phyloP scores from a whole-genome alignment of 2,329 filamentous ascomycete species.

The Colletotrichum sansevieriae region DNA sequence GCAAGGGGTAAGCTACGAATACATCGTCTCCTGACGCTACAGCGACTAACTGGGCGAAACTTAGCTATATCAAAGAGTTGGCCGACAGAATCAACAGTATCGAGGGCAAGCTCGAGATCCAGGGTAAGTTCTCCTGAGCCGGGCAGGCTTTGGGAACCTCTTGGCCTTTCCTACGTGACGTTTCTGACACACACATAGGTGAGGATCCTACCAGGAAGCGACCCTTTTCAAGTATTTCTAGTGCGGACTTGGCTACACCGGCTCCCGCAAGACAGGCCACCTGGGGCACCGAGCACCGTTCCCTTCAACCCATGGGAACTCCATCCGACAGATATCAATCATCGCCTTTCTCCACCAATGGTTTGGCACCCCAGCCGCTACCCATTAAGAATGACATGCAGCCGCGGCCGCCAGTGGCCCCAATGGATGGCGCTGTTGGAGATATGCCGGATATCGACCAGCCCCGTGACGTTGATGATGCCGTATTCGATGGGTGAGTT shows the following conservation, averaged over 20 bases:
- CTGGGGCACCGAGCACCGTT: conserved; percentile 63
- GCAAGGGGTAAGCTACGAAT: conserved; percentile 77
- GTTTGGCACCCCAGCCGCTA: conserved; percentile 61
- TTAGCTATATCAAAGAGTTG: conserved; percentile 91
- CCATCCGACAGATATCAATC: conserved; percentile 48
- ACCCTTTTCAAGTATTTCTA: conserved; percentile 53
- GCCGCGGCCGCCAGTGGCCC: conserved; percentile 51
- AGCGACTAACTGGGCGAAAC: conserved; percentile 35
- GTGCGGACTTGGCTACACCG: conserved; percentile 51
- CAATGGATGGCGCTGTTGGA: conserved; percentile 53
- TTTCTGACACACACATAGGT: conserved; percentile 29
- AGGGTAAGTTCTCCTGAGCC: conserved; percentile 45
- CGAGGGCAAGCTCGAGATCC: conserved; percentile 79
- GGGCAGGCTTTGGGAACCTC: background rate
- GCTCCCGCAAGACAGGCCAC: conserved; percentile 57
- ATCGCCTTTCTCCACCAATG: conserved; percentile 53
- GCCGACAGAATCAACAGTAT: conserved; percentile 87
- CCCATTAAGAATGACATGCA: conserved; percentile 54
- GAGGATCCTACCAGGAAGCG: conserved; percentile 48
- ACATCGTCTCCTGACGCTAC: background rate
- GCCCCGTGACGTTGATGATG: conserved; percentile 57
- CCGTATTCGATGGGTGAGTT: conserved; percentile 60
- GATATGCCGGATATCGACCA: conserved; percentile 52
- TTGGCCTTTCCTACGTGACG: background rate
- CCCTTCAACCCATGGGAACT: conserved; percentile 56